Evolutionary conservation across 1,139 yeast species (phyloP).

Genomic region (Geotrichum restrictum): DNA sequence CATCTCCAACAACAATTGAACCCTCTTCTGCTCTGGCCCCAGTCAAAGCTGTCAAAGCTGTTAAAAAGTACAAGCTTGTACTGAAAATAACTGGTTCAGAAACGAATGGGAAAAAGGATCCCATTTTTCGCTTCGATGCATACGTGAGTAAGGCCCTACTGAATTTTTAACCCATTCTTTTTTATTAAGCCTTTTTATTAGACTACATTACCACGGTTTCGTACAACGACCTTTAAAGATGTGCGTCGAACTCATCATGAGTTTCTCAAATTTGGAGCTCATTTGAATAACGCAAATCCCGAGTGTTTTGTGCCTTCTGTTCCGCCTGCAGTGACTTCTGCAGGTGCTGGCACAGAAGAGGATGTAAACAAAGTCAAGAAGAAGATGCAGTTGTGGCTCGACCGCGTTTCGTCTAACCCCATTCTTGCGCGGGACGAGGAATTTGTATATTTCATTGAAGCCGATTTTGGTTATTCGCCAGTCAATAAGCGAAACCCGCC

Average conservation of each 20-base stretch:
- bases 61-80: conserved; percentile 36
- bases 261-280: conserved; percentile 69
- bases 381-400: conserved; percentile 83
- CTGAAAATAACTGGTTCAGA: conserved; percentile 48
- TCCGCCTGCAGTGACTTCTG: conserved; percentile 70
- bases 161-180: not conserved
- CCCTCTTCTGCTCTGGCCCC: not conserved
- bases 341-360: conserved; percentile 80
- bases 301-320: conserved; percentile 92
- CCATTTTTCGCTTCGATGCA: conserved; percentile 49
- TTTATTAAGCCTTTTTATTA: conserved; percentile 21
- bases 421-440: conserved; percentile 82
- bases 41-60: conserved; percentile 13
- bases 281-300: conserved; percentile 71
- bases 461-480: conserved; percentile 65
- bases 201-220: conserved; percentile 67
- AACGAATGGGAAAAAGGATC: conserved; percentile 48
- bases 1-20: too few relatives aligned
- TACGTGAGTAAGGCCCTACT: conserved; percentile 29
- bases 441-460: conserved; percentile 79
- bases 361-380: conserved; percentile 56
- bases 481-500: conserved; percentile 50
- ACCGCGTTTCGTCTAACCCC: conserved; percentile 69
- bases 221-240: conserved; percentile 67
- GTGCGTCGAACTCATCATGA: conserved; percentile 80